A percentile compares a stretch with the other conserved stretches of the same genome.
phyloP scores from a whole-genome alignment of 2,329 filamentous ascomycete genomes.

The Allantophomopsis lycopodina region DNA sequence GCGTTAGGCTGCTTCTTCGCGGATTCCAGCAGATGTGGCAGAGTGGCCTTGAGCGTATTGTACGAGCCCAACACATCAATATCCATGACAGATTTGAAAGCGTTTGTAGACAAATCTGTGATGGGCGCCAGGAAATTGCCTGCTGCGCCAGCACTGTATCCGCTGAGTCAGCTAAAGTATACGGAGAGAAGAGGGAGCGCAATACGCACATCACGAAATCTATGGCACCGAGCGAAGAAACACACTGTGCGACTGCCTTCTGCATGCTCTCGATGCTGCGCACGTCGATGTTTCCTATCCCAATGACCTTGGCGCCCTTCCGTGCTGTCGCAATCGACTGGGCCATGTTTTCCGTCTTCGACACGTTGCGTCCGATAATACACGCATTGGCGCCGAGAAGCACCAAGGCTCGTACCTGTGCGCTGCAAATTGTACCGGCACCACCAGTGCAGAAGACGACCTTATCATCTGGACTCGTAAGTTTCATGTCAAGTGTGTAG shows the following conservation, averaged over 20 bases:
- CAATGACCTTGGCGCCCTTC: slow-evolving; percentile 69
- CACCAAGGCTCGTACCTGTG: slow-evolving; percentile 83
- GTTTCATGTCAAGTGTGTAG: too few relatives aligned
- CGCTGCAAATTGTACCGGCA: slow-evolving; percentile 85
- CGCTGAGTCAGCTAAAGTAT: background rate
- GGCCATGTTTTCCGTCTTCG: slow-evolving; percentile 75
- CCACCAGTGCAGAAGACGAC: slow-evolving; percentile 94
- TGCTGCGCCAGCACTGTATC: slow-evolving; percentile 68
- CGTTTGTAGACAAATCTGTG: slow-evolving; percentile 68
- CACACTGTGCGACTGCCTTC: slow-evolving; percentile 65
- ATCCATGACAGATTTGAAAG: slow-evolving; percentile 90
- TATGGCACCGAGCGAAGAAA: slow-evolving; percentile 70
- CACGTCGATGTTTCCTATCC: slow-evolving; percentile 70
- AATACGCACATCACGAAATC: slow-evolving; percentile 74
- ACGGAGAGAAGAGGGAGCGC: background rate
- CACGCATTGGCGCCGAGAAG: slow-evolving; percentile 85
- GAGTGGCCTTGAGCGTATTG: slow-evolving; percentile 86
- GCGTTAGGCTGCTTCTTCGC: slow-evolving; percentile 42
- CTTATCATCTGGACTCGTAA: slow-evolving; percentile 48
- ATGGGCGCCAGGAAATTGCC: slow-evolving; percentile 92
- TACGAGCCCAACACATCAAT: slow-evolving; percentile 91
- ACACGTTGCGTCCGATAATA: slow-evolving; percentile 79
- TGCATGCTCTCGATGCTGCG: slow-evolving; percentile 58
- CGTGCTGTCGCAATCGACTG: slow-evolving; percentile 71
- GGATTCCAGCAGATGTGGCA: slow-evolving; percentile 71